Conservation (phyloP, 257 asterid species). For the Solanum dulcamara region DNA sequence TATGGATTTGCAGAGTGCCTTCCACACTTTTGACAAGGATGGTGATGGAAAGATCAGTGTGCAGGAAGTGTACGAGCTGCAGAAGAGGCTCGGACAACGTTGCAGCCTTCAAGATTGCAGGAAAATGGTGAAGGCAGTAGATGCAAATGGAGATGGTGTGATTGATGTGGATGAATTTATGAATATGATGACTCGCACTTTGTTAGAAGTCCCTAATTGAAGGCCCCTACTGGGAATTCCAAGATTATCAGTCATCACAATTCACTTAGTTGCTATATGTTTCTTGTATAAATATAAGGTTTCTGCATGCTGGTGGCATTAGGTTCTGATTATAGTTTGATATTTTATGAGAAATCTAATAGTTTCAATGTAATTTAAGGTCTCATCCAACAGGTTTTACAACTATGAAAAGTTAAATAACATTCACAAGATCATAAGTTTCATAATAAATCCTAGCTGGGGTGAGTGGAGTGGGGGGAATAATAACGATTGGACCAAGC, state of each 20-base stretch:
- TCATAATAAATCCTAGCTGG: not conserved
- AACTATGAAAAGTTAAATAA: not conserved
- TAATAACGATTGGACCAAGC: not conserved
- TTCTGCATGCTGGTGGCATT: not conserved
- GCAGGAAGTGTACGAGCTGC: conserved; percentile 50
- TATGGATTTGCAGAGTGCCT: conserved; percentile 54
- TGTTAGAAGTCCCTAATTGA: not conserved
- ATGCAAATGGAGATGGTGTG: conserved; percentile 78
- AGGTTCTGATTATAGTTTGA: not conserved
- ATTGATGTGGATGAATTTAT: conserved; percentile 79
- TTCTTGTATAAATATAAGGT: not conserved
- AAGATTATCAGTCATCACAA: not conserved
- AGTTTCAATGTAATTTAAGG: not conserved
- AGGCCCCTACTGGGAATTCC: not conserved
- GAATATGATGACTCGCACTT: conserved; percentile 66
- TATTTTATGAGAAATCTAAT: not conserved
- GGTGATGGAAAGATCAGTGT: conserved; percentile 72
- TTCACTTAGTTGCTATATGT: not conserved
- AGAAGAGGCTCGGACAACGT: conserved; percentile 52
- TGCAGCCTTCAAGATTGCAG: conserved; percentile 59
- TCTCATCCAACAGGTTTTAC: not conserved
- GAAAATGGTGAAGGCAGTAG: conserved; percentile 79
- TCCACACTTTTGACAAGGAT: conserved; percentile 54
- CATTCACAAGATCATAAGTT: not conserved
- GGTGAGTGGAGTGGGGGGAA: not conserved